Evolutionary conservation across 2,329 filamentous ascomycete species (phyloP).

Genomic region (Arthroderma sp.): DNA sequence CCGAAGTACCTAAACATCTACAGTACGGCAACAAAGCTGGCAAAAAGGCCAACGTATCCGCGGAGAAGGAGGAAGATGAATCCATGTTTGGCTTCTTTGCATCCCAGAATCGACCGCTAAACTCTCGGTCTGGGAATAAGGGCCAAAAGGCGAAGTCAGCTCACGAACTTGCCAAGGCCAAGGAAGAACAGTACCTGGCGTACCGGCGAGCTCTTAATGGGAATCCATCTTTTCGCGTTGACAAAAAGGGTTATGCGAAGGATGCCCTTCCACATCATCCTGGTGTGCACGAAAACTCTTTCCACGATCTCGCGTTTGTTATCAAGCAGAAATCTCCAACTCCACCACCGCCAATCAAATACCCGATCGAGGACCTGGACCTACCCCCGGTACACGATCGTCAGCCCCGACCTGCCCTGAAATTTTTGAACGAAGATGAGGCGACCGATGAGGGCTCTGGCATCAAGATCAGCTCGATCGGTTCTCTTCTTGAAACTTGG

Average conservation of each 20-base stretch:
- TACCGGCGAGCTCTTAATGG: conserved; percentile 37
- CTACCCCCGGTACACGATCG: conserved; percentile 53
- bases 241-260: conserved; percentile 12
- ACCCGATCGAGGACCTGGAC: conserved; percentile 89
- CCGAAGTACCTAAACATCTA: conserved; percentile 70
- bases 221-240: conserved; percentile 30
- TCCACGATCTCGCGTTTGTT: conserved; percentile 7
- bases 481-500: conserved; percentile 79
- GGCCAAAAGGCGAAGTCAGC: conserved; percentile 49
- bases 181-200: conserved; percentile 39
- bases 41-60: conserved; percentile 59
- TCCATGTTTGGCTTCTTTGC: conserved; percentile 42
- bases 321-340: conserved; percentile 16
- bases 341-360: conserved; percentile 63
- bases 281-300: neutral
- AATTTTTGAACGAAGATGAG: conserved; percentile 57
- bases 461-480: conserved; percentile 77
- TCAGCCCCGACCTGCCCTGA: conserved; percentile 56
- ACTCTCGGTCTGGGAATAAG: conserved; percentile 62
- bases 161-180: conserved; percentile 37
- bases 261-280: neutral
- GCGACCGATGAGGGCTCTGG: conserved; percentile 18
- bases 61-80: conserved; percentile 45
- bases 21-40: conserved; percentile 71
- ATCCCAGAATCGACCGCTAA: conserved; percentile 47